Base-by-base conservation (phyloP, 2,329 filamentous ascomycete genomes). In the Camptophora hylomeconis region DNA sequence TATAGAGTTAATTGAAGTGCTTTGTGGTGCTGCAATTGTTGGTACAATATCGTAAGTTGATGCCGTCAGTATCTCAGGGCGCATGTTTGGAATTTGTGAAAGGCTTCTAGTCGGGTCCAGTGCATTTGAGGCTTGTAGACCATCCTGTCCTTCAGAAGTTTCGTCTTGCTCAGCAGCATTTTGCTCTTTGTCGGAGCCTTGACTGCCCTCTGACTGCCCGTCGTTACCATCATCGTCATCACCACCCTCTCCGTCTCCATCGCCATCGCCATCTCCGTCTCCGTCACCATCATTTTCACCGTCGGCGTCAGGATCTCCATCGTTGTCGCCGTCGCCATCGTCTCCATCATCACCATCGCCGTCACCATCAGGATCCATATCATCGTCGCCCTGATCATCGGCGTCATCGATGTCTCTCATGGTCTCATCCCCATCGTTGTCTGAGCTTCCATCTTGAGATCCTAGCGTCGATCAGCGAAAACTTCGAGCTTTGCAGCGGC, bases 11-110 rank as follows among this genome's bases (percentile, higher is more conserved):
- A 98, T 82, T 30, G 84, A 94, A 3, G 89, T 98, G 38, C 83
- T 80, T 52, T 94, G 86, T 1, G 89, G 89, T 3, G 89, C 89
- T 2, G 89, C 89, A 59, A 95, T 95, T 13, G 89, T 95, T 2
- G 89, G 89, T 1, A 93, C 79, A 36, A 98, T 93, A 51, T 98
- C 89, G 60, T 95, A 98, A 2, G 79, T 71, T 21, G 67, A 61
- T 9, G 89, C 87, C 2, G 68, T 76, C 27, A 92, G 60, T n/a
- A 75, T 80, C 48, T 92, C 84, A 7, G 75, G 66, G 1, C 80
- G 72, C n/a, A 84, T 66, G 27, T 60, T 26, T 69, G 72, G 41
- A 58, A 64, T 35, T 55, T 59, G 21, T 54, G 56, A 28, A 49
- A 46, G 22, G 37, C 43, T 37, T 47, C 54, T 46, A 27, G 30